Percentiles rank a stretch among this genome's conserved stretches.
Conservation (phyloP, 2,329 filamentous ascomycete genomes). For the Chrysoporthe austroafricana region DNA sequence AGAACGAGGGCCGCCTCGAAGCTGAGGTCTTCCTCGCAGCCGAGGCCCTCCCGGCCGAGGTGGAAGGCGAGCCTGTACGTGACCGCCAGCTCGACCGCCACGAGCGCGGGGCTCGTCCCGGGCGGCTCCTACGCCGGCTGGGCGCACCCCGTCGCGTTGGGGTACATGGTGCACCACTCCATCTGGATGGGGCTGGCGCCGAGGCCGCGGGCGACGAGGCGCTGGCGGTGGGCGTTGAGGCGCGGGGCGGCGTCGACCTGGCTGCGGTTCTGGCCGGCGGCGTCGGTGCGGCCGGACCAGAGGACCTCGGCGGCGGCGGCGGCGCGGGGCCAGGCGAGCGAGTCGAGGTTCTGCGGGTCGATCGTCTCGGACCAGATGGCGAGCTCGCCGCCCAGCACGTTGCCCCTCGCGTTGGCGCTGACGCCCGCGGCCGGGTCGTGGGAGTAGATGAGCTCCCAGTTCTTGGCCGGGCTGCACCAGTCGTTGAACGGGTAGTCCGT, state of each 20-base stretch:
- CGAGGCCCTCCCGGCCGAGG: background rate
- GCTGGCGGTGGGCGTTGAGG: slow-evolving; percentile 75
- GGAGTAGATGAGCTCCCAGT: slow-evolving; percentile 80
- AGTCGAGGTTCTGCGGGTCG: slow-evolving; percentile 75
- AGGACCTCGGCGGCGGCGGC: slow-evolving; percentile 77
- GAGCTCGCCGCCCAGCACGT: slow-evolving; percentile 80
- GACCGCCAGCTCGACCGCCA: slow-evolving; percentile 2
- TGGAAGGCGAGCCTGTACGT: background rate
- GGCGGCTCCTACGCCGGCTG: slow-evolving; percentile 30
- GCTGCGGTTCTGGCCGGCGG: slow-evolving; percentile 68
- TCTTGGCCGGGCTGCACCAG: slow-evolving; percentile 81
- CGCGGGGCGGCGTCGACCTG: slow-evolving; percentile 72
- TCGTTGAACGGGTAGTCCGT: slow-evolving; percentile 72
- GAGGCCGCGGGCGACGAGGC: slow-evolving; percentile 71
- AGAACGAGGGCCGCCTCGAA: background rate
- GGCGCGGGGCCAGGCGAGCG: slow-evolving; percentile 76
- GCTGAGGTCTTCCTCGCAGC: background rate
- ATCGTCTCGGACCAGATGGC: slow-evolving; percentile 82
- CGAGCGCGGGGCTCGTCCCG: background rate
- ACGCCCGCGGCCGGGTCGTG: slow-evolving; percentile 75
- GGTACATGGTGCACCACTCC: slow-evolving; percentile 69
- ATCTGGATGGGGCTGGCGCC: slow-evolving; percentile 68
- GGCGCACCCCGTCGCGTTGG: slow-evolving; percentile 54
- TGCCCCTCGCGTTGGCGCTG: slow-evolving; percentile 61
- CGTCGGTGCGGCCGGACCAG: slow-evolving; percentile 75